Evolutionary conservation across 306 rosid species (phyloP), one percentile per base, ranked within the genome.

Genomic region (Ammopiptanthus mongolicus): DNA sequence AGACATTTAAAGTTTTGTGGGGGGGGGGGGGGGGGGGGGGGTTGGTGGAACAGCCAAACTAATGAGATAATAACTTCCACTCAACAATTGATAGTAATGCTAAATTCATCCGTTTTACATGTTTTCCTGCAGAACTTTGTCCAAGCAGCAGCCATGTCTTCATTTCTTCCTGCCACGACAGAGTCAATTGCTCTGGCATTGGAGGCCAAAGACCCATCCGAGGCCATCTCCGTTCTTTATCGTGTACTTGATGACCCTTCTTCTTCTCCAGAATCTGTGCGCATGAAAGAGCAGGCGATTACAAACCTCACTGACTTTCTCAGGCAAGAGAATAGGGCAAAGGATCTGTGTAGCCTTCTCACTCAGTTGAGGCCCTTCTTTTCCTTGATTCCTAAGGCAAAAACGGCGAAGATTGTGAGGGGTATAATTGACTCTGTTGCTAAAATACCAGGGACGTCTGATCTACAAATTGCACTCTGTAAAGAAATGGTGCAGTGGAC

Each of bases 401-500:
- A 94, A 81, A 94, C 97, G 41, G 98, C 98, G 8, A 94, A 94
- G 81, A 91, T 94, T 37, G 98, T 94, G 6, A 90, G 98, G 62
- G 89, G 90, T 37, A 85, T 94, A 31, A 88, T 94, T 51, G 98
- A 94, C 77, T 80, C 96, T 0, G 91, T 94, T 25, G 95, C 98
- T 56, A 91, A 94, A 81, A 87, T 94, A 65, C 98, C 97, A 1
- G 89, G 86, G 37, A 90, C 98, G 23, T 84, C 96, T 76, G 91
- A 91, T 80, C 96, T 94, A 3, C 96, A 94, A 80, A 90, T 91
- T 71, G 71, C 90, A 69, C 89, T 94, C 3, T 91, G 98, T 80
- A 94, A 87, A 82, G 98, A 94, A 76, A 94, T 91, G 96, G 96
- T 94, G 78, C 96, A 78, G 41, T 94, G 97, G 97, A 90, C 98